Evolutionary conservation across 352 stramenopile species (phyloP), one percentile per base, ranked within the genome.

Genomic region (Phytophthora syringae): DNA sequence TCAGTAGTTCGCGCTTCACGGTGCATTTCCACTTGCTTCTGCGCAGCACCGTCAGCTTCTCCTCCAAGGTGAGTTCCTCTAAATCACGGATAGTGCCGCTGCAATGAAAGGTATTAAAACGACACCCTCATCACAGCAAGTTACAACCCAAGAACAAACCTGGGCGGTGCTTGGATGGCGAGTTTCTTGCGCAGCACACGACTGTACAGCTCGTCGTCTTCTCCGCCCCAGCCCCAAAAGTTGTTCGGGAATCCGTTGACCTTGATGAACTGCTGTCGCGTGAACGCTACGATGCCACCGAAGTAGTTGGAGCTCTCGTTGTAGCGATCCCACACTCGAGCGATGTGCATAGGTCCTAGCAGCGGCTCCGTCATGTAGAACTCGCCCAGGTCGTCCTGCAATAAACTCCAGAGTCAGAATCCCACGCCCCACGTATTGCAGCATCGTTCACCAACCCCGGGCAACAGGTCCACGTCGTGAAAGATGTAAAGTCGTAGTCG

Each of bases 241-340:
- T 86, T 98, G 70, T 98, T 98, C 7, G 96, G 96, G 68, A 97
- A 98, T 27, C 95, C 97, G 74, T 99, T 98, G 52, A 98, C 96
- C 22, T 80, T 76, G 57, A 97, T 90, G 58, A 98, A 98, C 52
- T 98, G 84, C 22, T 77, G 59, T 13, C 72, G 65, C 11, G 77
- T 94, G 76, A 98, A 98, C n/a, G 80, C 85, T 11, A 97, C 91
- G 52, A 98, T 94, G 16, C 95, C 95, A 21, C 93, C 95, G 68
- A 98, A 98, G 60, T 98, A 99, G 59, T 95, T 98, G 1, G 80
- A 80, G 62, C 98, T 98, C 58, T 95, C 93, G 43, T 74, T 97
- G 74, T 99, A 99, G 22, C 94, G 83, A 50, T 96, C 81, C 97
- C 97, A 99, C 32, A 97, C 84, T 13, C 92, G 76, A 18, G 97